Base-by-base conservation (phyloP, 768 basidiomycete species). In the Pholiota conissans region DNA sequence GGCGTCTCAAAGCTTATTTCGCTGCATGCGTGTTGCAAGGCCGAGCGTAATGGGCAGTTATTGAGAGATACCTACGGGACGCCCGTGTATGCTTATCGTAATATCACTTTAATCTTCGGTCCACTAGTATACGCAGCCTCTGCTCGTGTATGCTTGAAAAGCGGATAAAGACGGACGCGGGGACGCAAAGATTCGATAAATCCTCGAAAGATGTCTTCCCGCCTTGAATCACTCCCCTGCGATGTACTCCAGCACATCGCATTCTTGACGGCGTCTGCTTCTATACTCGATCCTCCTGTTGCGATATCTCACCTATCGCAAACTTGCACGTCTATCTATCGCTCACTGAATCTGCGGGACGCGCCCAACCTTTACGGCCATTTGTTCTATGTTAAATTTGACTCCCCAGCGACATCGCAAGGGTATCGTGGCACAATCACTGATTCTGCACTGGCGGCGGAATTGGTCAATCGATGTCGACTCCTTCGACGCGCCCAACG, bases 221-320 rank as follows among this genome's bases (percentile, higher is more conserved):
- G 64, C 50, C 70, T 88, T 49, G 79, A 84, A 52, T 67, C 63
- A 2, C 65, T 86, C 34, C 85, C 86, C 20, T 70, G 70, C 62
- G 85, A 88, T 63, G 68, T 89, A 60, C 77, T 89, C 16, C 79
- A 79, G 42, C 71, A 81, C 60, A 77, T 89, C 30, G 84, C 83
- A 11, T 73, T 79, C 58, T 73, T 81, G 40, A 71, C 75, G 28
- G 76, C 75, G 29, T 71, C 79, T 11, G 66, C 70, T 1, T 74
- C 75, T 3, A 62, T 71, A 20, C 69, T 72, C 14, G 73, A 72
- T 0, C 65, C 81, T 10, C 83, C 79, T 11, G 67, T 61, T 35
- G 65, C 73, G 45, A 67, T 89, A 57, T 65, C 76, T 29, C 64
- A 69, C 8, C 73, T 89, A 32, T 65, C 81, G 49, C 67, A 79